Base-by-base conservation (phyloP, 164 flowering plant genomes). In the Macadamia integrifolia region DNA sequence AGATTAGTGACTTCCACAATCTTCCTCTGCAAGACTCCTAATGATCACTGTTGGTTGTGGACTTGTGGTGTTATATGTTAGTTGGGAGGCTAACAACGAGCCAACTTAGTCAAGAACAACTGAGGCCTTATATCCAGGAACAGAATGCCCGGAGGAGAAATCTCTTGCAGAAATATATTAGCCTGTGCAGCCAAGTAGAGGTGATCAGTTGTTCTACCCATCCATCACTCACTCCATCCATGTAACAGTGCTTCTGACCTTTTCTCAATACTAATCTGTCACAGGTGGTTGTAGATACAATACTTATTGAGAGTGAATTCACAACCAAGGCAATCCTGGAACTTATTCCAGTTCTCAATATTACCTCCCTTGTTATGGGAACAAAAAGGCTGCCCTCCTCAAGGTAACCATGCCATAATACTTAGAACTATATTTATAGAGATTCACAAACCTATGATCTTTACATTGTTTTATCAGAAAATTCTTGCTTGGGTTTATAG, bases 221-320 rank as follows among this genome's bases (percentile, higher is more conserved):
- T 53, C 15, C 18, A 14, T 53, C 14, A 53, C 15, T 53, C 57
- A 2, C 3, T 53, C 46, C 6, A 13, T 11, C 17, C 6, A 30
- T 52, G 23, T 17, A 49, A 13, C 18, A 23, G 12, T 14, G 40
- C 10, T 59, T 31, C 23, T 18, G 23, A 42, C 8, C 10, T 2
- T n/a, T 50, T 58, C 44, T 46, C 43, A n/a, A 28, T 66, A 40
- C 5, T 35, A 35, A 35, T 64, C 46, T 78, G 61, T 55, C 57
- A 57, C 81, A 93, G 98, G 92, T 93, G 5, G 58, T 78, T 1
- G 97, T 85, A n/a, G 97, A 93, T 46, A 89, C 91, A 2, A 73
- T 90, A 80, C 88, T 93, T 2, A 74, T 93, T 1, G 92, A 93
- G 77, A 88, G 90, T 77, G 72, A 80, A 57, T 65, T 42, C 53